Conservation (phyloP, 768 basidiomycete species). For the Collybia sordida region DNA sequence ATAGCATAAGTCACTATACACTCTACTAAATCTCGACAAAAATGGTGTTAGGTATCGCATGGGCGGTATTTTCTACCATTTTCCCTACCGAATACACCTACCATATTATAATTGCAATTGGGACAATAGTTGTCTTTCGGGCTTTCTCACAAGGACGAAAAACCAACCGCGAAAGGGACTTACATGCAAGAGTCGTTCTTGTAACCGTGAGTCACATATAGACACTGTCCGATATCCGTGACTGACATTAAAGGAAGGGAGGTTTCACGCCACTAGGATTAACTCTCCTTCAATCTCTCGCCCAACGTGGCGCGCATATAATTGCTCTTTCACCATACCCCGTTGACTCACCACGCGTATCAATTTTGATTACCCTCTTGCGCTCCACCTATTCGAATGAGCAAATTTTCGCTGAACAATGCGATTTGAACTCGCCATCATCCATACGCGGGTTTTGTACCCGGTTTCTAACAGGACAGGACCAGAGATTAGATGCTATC, state of each 20-base stretch:
- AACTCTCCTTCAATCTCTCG: constrained; percentile 63
- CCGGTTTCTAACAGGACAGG: constrained; percentile 61
- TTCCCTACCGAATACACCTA: constrained; percentile 60
- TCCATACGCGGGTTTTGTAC: constrained; percentile 72
- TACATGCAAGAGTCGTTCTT: constrained; percentile 70
- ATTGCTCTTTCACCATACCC: constrained; percentile 70
- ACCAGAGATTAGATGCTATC: constrained; percentile 74
- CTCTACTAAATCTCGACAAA: no score
- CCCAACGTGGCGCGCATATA: constrained; percentile 75
- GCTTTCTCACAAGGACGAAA: constrained; percentile 66
- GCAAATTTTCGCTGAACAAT: constrained; percentile 77
- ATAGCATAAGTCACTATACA: no score
- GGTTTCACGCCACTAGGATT: constrained; percentile 74
- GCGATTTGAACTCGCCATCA: constrained; percentile 64
- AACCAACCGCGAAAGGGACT: constrained; percentile 72
- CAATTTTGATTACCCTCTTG: constrained; percentile 65
- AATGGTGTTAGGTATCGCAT: constrained; percentile 58
- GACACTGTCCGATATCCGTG: background rate
- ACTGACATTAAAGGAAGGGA: constrained; percentile 44
- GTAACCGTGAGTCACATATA: constrained; percentile 54
- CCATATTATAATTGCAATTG: constrained; percentile 46
- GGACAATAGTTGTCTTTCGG: constrained; percentile 46
- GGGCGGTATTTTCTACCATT: constrained; percentile 35
- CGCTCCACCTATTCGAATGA: constrained; percentile 72
- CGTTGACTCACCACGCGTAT: constrained; percentile 50